Conservation (phyloP, 306 rosid genomes). For the Vigna nakashimae region DNA sequence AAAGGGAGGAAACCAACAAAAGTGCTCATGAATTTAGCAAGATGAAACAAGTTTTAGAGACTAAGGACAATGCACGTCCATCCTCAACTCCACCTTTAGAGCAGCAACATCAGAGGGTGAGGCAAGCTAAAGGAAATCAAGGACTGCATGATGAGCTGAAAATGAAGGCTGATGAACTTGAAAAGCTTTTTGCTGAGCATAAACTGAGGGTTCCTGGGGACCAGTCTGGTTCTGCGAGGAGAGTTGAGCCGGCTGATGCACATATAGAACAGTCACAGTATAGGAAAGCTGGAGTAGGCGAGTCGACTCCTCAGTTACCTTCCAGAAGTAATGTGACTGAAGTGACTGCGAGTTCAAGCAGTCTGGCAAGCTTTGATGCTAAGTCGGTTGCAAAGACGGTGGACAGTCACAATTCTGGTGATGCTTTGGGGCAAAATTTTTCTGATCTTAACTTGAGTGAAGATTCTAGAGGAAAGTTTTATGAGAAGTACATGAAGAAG, state of each 20-base stretch:
- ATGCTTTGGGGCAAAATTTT: slow-evolving; percentile 62
- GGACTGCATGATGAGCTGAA: slow-evolving; percentile 92
- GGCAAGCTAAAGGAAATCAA: slow-evolving; percentile 91
- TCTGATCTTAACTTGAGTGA: slow-evolving; percentile 63
- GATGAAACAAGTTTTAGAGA: slow-evolving; percentile 55
- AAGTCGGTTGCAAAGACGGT: slow-evolving; percentile 49
- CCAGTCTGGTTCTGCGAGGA: slow-evolving; percentile 72
- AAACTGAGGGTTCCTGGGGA: slow-evolving; percentile 94
- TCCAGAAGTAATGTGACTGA: slow-evolving; percentile 52
- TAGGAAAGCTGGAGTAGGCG: slow-evolving; percentile 57
- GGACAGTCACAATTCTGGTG: slow-evolving; percentile 58
- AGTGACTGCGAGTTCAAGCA: slow-evolving; percentile 54
- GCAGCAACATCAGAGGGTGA: slow-evolving; percentile 69
- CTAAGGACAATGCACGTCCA: slow-evolving; percentile 51
- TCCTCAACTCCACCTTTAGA: slow-evolving; percentile 53
- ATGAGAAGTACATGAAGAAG: slow-evolving; percentile 87
- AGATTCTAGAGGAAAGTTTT: slow-evolving; percentile 87
- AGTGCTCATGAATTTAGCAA: slow-evolving; percentile 53
- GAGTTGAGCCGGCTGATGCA: slow-evolving; percentile 63
- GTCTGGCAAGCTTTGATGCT: slow-evolving; percentile 46
- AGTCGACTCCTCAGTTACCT: slow-evolving; percentile 60
- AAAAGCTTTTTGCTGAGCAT: slow-evolving; percentile 97
- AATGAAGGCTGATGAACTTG: slow-evolving; percentile 95
- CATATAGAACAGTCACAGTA: slow-evolving; percentile 61
- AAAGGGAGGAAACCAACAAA: slow-evolving; percentile 56